phyloP scores from a whole-genome alignment of 148 eudicot species.

The Drosera capensis region DNA sequence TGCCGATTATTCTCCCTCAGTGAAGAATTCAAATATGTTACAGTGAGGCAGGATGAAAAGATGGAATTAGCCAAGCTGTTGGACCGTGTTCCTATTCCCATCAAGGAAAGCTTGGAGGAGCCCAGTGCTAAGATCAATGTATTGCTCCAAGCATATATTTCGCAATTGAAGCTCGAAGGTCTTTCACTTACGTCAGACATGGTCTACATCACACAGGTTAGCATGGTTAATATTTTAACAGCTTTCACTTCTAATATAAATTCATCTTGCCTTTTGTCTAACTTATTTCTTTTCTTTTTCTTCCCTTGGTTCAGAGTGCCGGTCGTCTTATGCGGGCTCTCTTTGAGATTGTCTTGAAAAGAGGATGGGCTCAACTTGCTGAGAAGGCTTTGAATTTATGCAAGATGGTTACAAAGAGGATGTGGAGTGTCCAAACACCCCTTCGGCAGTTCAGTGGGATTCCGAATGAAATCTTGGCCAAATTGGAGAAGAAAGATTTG shows the following conservation, averaged over 20 bases:
- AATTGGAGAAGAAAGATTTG: slow-evolving; percentile 80
- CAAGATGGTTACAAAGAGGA: slow-evolving; percentile 81
- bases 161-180: slow-evolving; percentile 81
- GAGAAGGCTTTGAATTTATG: slow-evolving; percentile 75
- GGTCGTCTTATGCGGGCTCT: slow-evolving; percentile 78
- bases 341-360: slow-evolving; percentile 66
- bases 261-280: background rate
- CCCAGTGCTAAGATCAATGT: slow-evolving; percentile 93
- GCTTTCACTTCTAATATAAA: background rate
- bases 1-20: slow-evolving; percentile 88
- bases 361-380: slow-evolving; percentile 85
- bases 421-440: slow-evolving; percentile 87
- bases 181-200: slow-evolving; percentile 76
- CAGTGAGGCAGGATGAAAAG: slow-evolving; percentile 86
- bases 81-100: slow-evolving; percentile 80
- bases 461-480: slow-evolving; percentile 42
- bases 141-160: slow-evolving; percentile 76
- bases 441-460: slow-evolving; percentile 77
- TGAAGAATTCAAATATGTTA: slow-evolving; percentile 81
- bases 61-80: slow-evolving; percentile 79
- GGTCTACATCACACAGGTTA: slow-evolving; percentile 80
- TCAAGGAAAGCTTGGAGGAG: slow-evolving; percentile 82
- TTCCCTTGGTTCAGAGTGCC: slow-evolving; percentile 47
- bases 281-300: slow-evolving; percentile 1
- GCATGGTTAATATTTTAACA: slow-evolving; percentile 7